These are phyloP conservation scores for Tricholoma matsutake DNA, from an alignment of 768 basidiomycete species.

Conservation along the genomic window DNA sequence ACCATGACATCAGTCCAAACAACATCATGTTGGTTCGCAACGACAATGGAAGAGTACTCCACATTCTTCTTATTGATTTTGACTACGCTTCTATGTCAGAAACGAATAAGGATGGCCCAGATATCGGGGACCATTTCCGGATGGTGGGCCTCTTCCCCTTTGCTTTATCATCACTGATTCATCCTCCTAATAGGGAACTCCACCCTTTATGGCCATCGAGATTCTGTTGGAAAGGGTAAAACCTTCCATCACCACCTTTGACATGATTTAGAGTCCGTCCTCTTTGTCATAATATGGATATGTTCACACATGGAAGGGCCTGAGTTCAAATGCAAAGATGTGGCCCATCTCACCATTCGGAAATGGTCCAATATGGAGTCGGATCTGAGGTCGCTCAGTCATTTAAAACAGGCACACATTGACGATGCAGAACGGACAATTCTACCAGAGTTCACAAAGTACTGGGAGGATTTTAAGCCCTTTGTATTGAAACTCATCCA, in stretches of 20 bases:
- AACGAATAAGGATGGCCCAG: background rate
- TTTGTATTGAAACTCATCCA: background rate
- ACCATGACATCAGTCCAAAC: too few relatives aligned
- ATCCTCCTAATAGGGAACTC: background rate
- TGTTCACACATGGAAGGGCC: background rate
- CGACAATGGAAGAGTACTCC: too few relatives aligned
- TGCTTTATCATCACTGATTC: background rate
- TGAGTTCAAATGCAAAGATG: background rate
- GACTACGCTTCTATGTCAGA: background rate
- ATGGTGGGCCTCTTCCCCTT: background rate
- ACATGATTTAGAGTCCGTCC: background rate
- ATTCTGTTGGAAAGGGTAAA: background rate
- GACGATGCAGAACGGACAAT: background rate
- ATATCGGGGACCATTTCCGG: background rate
- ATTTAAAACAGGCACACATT: background rate
- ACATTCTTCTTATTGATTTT: too few relatives aligned
- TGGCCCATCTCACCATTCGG: background rate
- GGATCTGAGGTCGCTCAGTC: background rate
- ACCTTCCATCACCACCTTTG: background rate
- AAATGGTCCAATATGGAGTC: background rate
- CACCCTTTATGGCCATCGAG: background rate
- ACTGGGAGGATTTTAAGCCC: background rate
- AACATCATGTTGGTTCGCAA: too few relatives aligned
- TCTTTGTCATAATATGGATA: background rate
- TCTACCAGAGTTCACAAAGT: background rate